Evolutionary conservation across 192 early-diverging fungal genomes (phyloP), one percentile per base, ranked within the genome.

Genomic region (Coemansia sp.): DNA sequence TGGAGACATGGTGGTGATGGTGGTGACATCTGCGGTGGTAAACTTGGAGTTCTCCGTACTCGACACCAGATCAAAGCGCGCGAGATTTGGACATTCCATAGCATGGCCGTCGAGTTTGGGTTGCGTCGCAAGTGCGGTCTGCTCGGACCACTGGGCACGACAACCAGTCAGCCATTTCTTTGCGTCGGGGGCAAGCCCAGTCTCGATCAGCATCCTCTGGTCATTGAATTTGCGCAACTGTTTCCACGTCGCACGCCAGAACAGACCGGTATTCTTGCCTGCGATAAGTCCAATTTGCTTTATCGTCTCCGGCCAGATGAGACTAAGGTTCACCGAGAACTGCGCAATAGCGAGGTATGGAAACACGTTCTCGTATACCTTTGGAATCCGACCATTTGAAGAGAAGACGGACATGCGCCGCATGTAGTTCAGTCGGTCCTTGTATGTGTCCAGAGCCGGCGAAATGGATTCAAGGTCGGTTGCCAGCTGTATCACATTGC

Each of bases 361-460:
- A 59, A 89, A 83, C 21, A 90, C 83, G 16, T 86, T 83, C 32
- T 89, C 84, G 84, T 93, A 97, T n/a, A 90, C 55, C 45, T 83
- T 82, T 1, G 95, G 93, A 15, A 93, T 57, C 40, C 86, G 80
- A 15, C 85, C 80, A 45, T 86, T 86, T 8, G 76, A 68, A 5
- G 90, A 71, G 36, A 95, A 78, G 4, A 87, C 80, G 37, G 88
- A 83, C 61, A 98, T 74, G 19, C 85, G 87, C 49, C 91, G 87
- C 55, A 99, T 81, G 10, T 87, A 82, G 68, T 92, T 87, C 7
- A 88, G 77, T 65, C 93, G 94, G 32, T 98, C 94, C 67, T 95
- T 92, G 72, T 85, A 87, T 15, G 87, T 79, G 15, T 86, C 85
- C 7, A 96, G 68, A 0, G 80, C 85, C 19, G 86, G 78, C 8